Percentiles rank a stretch among this genome's conserved stretches.
phyloP scores from a whole-genome alignment of 2,329 filamentous ascomycete genomes.

The Claviceps sp. region DNA sequence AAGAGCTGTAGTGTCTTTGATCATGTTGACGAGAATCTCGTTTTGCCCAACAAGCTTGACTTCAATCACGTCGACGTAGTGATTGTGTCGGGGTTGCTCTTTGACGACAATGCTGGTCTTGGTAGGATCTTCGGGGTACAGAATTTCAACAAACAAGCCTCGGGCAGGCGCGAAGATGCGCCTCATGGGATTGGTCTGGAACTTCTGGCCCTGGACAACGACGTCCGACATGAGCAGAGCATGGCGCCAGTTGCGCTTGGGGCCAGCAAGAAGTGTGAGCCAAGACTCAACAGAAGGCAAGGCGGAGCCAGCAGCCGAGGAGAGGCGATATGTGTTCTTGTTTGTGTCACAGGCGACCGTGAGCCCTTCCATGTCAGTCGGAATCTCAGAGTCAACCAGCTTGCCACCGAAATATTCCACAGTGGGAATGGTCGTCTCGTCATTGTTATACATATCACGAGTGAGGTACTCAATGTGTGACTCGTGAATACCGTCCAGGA shows the following conservation, averaged over 20 bases:
- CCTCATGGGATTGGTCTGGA: constrained; percentile 91
- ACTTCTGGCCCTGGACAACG: constrained; percentile 88
- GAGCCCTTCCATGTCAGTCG: constrained; percentile 72
- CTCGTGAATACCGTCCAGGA: constrained; percentile 80
- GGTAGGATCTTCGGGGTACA: constrained; percentile 63
- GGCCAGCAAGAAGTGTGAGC: constrained; percentile 77
- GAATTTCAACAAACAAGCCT: constrained; percentile 81
- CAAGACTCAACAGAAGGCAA: constrained; percentile 73
- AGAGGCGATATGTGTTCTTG: constrained; percentile 76
- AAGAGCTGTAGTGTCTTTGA: constrained; percentile 82
- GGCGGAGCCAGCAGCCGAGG: constrained; percentile 56
- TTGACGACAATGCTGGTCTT: constrained; percentile 79
- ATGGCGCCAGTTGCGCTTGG: constrained; percentile 81
- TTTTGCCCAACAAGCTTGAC: constrained; percentile 62
- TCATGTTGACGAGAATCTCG: constrained; percentile 78
- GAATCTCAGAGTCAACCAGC: constrained; percentile 56
- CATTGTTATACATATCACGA: constrained; percentile 63
- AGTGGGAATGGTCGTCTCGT: constrained; percentile 62
- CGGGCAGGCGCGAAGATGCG: constrained; percentile 77
- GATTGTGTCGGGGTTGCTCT: constrained; percentile 75
- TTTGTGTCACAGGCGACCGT: constrained; percentile 64
- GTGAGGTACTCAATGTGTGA: constrained; percentile 72
- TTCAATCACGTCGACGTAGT: constrained; percentile 79
- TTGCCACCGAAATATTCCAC: constrained; percentile 95
- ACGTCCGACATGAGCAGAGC: constrained; percentile 90